phyloP scores from a whole-genome alignment of 164 flowering plant species.

The Stephania yunnanensis region DNA sequence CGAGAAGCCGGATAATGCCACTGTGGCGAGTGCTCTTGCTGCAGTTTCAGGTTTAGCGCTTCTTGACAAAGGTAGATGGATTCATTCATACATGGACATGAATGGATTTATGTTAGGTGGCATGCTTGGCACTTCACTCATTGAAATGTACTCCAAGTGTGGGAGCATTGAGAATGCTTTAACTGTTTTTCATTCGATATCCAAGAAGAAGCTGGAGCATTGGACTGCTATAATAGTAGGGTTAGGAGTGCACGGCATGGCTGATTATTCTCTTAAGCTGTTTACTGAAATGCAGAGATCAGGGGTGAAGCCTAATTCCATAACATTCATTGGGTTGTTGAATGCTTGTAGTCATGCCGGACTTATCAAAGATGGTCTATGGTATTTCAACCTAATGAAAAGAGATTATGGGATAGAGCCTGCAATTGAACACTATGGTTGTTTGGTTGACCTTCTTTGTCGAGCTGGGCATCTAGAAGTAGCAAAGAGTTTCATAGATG shows the following conservation, averaged over 20 bases:
- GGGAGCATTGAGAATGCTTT: conserved; percentile 17
- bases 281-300: conserved; percentile 14
- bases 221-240: conserved; percentile 23
- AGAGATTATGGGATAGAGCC: conserved; percentile 16
- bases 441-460: conserved; percentile 18
- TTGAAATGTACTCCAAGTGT: conserved; percentile 23
- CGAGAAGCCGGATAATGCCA: conserved; percentile 9
- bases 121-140: conserved; percentile 5
- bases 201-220: conserved; percentile 12
- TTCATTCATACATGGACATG: conserved; percentile 6
- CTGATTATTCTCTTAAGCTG: conserved; percentile 5
- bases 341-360: conserved; percentile 22
- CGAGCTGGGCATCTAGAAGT: conserved; percentile 21
- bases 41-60: conserved; percentile 14
- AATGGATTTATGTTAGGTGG: conserved; percentile 3
- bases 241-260: conserved; percentile 20
- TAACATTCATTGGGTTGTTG: conserved; percentile 20
- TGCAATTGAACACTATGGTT: conserved; percentile 22
- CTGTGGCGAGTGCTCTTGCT: conserved; percentile 18
- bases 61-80: conserved; percentile 13
- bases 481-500: conserved; percentile 18
- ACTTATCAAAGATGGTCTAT: conserved; percentile 11
- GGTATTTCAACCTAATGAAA: conserved; percentile 13
- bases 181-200: conserved; percentile 11
- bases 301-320: conserved; percentile 14